A percentile compares a stretch with the other conserved stretches of the same genome.
These are phyloP conservation scores for Adansonia madagascariensis DNA, from an alignment of 441 rosid genomes.

Conservation along the genomic window DNA sequence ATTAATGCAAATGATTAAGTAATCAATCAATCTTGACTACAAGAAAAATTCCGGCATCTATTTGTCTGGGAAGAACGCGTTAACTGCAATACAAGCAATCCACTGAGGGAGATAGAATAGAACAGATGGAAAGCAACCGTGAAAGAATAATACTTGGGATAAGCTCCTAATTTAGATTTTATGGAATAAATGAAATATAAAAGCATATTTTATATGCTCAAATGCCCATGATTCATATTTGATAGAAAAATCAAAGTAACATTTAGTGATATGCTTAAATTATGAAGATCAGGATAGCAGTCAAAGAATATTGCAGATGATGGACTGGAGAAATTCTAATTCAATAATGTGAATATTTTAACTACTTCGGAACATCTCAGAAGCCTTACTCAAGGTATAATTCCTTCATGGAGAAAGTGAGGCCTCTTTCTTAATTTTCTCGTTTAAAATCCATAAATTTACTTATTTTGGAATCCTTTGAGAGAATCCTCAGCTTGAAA, in stretches of 20 bases:
- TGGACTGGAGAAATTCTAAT: slow-evolving; percentile 19
- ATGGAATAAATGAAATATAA: slow-evolving; percentile 18
- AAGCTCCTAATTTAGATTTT: background rate
- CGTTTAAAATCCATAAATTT: slow-evolving; percentile 6
- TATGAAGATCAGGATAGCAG: background rate
- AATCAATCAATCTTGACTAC: slow-evolving; percentile 11
- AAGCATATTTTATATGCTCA: slow-evolving; percentile 27
- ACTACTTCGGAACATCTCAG: slow-evolving; percentile 29
- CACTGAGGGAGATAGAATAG: background rate
- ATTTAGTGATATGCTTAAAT: slow-evolving; percentile 9
- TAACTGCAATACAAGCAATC: background rate
- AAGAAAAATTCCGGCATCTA: slow-evolving; percentile 31
- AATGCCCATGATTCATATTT: slow-evolving; percentile 8
- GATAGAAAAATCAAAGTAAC: background rate
- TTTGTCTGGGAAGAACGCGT: slow-evolving; percentile 20
- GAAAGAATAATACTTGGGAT: background rate
- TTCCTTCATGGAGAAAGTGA: slow-evolving; percentile 23
- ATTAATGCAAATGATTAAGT: background rate
- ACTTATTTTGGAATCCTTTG: slow-evolving; percentile 7
- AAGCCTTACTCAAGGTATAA: slow-evolving; percentile 30
- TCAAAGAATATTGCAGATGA: slow-evolving; percentile 15
- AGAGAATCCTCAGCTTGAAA: background rate
- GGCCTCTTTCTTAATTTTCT: slow-evolving; percentile 20
- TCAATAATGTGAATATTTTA: slow-evolving; percentile 1
- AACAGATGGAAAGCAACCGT: background rate